Conservation (phyloP, 1,139 yeast species). For the Suhomyces guaymorum region DNA sequence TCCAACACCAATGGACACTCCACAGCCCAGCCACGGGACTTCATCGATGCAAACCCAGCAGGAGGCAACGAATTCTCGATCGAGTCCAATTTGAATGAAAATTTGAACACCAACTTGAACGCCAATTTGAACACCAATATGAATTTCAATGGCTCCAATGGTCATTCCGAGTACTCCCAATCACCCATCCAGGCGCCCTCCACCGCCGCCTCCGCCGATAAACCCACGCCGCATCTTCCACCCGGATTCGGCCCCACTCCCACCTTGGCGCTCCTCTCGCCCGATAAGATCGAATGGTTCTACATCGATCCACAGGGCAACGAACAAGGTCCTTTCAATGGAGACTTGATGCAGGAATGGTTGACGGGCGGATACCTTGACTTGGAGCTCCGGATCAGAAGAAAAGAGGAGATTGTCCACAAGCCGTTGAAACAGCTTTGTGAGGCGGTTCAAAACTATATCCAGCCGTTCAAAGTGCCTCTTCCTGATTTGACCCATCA, state of each 20-base stretch:
- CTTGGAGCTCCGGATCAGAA: slow-evolving; percentile 56
- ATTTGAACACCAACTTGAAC: too few species aligned
- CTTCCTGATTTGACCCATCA: slow-evolving; percentile 23
- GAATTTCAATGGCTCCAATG: too few species aligned
- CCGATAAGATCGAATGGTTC: slow-evolving; percentile 60
- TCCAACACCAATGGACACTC: too few species aligned
- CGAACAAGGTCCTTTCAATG: slow-evolving; percentile 81
- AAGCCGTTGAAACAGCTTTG: slow-evolving; percentile 49
- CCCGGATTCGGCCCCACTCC: too few species aligned
- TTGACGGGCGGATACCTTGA: slow-evolving; percentile 60
- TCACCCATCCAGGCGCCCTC: too few species aligned
- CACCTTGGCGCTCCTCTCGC: slow-evolving; percentile 19
- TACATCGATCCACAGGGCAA: slow-evolving; percentile 71
- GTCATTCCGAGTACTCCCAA: too few species aligned
- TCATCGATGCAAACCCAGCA: too few species aligned
- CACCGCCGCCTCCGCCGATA: not conserved
- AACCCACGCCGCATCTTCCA: slow-evolving; percentile 1
- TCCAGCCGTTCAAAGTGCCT: slow-evolving; percentile 64
- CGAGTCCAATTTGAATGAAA: too few species aligned
- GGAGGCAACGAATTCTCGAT: too few species aligned
- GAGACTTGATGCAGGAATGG: slow-evolving; percentile 81
- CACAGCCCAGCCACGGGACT: too few species aligned
- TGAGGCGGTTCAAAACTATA: slow-evolving; percentile 46
- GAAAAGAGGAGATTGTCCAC: slow-evolving; percentile 47
- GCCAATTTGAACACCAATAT: too few species aligned